A percentile compares a stretch with the other conserved stretches of the same genome.
Conservation (phyloP, 1,139 yeast species). For the Saccharomyces hybrid region DNA sequence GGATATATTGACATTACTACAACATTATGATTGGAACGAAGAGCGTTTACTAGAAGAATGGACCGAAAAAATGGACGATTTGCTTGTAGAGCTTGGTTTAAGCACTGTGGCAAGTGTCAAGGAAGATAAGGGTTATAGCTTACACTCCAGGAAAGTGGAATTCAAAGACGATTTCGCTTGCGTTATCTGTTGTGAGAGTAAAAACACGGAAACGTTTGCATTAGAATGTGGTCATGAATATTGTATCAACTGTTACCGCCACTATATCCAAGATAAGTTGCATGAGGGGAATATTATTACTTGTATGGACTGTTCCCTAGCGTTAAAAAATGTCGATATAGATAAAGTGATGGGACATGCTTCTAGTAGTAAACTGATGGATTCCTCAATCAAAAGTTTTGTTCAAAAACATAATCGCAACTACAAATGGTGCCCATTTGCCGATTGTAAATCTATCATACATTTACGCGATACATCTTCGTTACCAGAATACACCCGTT, state of each 20-base stretch:
- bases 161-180: conserved; percentile 41
- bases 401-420: conserved; percentile 47
- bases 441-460: conserved; percentile 65
- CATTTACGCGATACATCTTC: conserved; percentile 38
- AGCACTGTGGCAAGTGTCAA: conserved; percentile 15
- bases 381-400: conserved; percentile 40
- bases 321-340: conserved; percentile 31
- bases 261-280: conserved; percentile 48
- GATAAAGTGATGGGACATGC: conserved; percentile 33
- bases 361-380: conserved; percentile 27
- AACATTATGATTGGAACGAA: conserved; percentile 63
- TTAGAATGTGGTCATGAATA: conserved; percentile 63
- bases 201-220: conserved; percentile 38
- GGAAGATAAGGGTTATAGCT: conserved; percentile 7
- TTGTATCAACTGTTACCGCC: conserved; percentile 60
- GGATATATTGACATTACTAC: conserved; percentile 44
- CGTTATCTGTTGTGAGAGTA: conserved; percentile 61
- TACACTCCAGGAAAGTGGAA: conserved; percentile 18
- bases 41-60: conserved; percentile 63
- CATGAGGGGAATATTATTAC: conserved; percentile 49
- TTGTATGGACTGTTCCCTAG: conserved; percentile 52
- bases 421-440: conserved; percentile 76
- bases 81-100: conserved; percentile 46
- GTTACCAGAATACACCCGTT: conserved; percentile 27
- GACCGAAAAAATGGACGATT: conserved; percentile 45